These are phyloP conservation scores for Cryoendolithus antarcticus DNA, from an alignment of 2,329 filamentous ascomycete genomes.

Conservation along the genomic window DNA sequence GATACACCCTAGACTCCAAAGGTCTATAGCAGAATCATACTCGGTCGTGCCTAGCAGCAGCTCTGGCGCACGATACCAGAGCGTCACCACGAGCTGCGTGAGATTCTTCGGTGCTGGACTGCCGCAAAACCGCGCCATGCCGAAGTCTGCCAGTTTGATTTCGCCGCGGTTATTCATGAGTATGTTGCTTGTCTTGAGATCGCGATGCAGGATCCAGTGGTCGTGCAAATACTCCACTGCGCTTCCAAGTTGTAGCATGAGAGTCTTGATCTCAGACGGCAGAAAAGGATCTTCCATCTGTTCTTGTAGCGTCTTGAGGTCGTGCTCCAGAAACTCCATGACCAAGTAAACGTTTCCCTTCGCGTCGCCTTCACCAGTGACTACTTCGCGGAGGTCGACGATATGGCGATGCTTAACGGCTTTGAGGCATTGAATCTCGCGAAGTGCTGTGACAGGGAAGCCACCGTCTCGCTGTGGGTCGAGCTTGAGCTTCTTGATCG, in stretches of 20 bases:
- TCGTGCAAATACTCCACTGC: constrained; percentile 78
- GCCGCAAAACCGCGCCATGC: constrained; percentile 85
- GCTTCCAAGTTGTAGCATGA: constrained; percentile 68
- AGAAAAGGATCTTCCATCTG: constrained; percentile 92
- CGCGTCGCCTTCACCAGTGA: constrained; percentile 28
- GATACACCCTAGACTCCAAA: constrained; percentile 95
- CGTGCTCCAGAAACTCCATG: constrained; percentile 95
- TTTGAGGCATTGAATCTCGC: constrained; percentile 85
- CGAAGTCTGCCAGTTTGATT: constrained; percentile 94
- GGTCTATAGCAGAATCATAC: constrained; percentile 70
- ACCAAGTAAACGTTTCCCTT: constrained; percentile 68
- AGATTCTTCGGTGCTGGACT: constrained; percentile 62
- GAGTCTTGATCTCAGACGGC: constrained; percentile 81
- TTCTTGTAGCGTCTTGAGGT: constrained; percentile 83
- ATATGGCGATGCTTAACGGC: constrained; percentile 73
- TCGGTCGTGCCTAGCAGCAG: constrained; percentile 66
- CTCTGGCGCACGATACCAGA: constrained; percentile 93
- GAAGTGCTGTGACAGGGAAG: constrained; percentile 79
- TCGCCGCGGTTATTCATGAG: constrained; percentile 90
- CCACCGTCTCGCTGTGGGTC: constrained; percentile 61
- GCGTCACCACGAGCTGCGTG: constrained; percentile 85
- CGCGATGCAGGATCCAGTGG: constrained; percentile 78
- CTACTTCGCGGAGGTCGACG: constrained; percentile 69
- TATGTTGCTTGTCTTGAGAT: constrained; percentile 87
- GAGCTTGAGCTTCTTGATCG: constrained; percentile 87